These are phyloP conservation scores for Boechera divaricarpa DNA, from an alignment of 345 rosid species.

Conservation along the genomic window DNA sequence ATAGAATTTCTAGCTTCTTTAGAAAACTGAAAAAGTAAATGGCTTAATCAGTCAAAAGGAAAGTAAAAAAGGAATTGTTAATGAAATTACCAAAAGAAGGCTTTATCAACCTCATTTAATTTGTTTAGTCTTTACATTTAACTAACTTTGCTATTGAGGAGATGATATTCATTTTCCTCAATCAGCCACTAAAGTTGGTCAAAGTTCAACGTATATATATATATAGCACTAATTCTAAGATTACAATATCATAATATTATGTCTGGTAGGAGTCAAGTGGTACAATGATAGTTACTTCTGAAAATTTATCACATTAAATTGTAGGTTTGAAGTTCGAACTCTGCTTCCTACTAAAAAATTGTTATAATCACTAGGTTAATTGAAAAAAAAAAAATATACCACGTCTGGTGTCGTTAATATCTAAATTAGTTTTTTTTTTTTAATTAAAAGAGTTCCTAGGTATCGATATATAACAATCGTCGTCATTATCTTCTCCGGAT, in stretches of 20 bases:
- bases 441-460: not conserved
- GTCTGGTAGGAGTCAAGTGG: not conserved
- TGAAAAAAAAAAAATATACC: too few species aligned
- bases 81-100: slow-evolving; percentile 26
- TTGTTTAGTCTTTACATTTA: slow-evolving; percentile 9
- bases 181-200: slow-evolving; percentile 26
- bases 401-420: not conserved
- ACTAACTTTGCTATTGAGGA: slow-evolving; percentile 26
- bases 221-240: not conserved
- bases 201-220: slow-evolving; percentile 23
- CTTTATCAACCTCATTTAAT: slow-evolving; percentile 11
- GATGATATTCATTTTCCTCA: slow-evolving; percentile 2
- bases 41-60: slow-evolving; percentile 12
- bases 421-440: not conserved
- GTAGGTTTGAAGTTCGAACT: too few species aligned
- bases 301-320: too few species aligned
- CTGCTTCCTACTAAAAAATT: too few species aligned
- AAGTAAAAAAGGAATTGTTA: slow-evolving; percentile 2
- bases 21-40: not conserved
- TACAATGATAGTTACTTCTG: too few species aligned
- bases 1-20: not conserved
- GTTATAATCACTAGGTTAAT: too few species aligned
- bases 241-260: slow-evolving; percentile 23
- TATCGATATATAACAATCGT: slow-evolving; percentile 2
- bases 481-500: slow-evolving; percentile 35